Base-by-base conservation (phyloP, 176 grass and related monocot species). In the Phoenix roebelenii region DNA sequence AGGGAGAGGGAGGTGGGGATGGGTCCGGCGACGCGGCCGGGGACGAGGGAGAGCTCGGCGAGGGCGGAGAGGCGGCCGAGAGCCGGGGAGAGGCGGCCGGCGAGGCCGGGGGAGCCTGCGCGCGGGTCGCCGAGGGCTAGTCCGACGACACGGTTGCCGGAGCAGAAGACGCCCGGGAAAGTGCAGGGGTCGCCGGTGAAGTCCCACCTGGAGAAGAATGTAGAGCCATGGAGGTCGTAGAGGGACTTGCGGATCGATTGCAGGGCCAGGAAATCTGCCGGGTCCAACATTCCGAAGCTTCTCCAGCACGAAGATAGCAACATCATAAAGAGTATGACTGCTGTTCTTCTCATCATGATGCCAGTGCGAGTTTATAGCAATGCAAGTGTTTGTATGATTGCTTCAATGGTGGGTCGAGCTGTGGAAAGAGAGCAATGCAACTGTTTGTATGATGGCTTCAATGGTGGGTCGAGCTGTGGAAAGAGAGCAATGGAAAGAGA, bases 201-300 rank as follows among this genome's bases (percentile, higher is more conserved):
- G 74, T 93, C 89, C 89, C 89, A 93, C 0, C 70, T 61, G 0
- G 63, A 49, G 80, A 93, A 93, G 80, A 88, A 93, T n/a, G 32
- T 16, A 7, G 80, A 84, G 25, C 80, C 84, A 0, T 74, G 77
- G 2, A 82, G 67, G 74, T 93, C 89, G 0, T 63, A 52, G 39
- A 93, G 84, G 18, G 74, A 54, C 0, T 64, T 68, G 5, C 75
- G 84, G 1, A 93, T 49, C 0, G 67, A 26, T 23, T 93, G 84
- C 1, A 93, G 71, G 17, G 70, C 75, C 0, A 93, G 74, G 67
- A 82, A 93, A 71, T 93, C 89, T 3, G 84, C 84, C 16, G 84
- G 89, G 74, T 88, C 77, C 52, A 93, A 76, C 53, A 82, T 79
- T 3, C 83, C 84, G 1, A 12, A 44, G 28, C 49, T 2, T 58